phyloP scores from a whole-genome alignment of 1,284 basidiomycete species.

The Stereum hirsutum region DNA sequence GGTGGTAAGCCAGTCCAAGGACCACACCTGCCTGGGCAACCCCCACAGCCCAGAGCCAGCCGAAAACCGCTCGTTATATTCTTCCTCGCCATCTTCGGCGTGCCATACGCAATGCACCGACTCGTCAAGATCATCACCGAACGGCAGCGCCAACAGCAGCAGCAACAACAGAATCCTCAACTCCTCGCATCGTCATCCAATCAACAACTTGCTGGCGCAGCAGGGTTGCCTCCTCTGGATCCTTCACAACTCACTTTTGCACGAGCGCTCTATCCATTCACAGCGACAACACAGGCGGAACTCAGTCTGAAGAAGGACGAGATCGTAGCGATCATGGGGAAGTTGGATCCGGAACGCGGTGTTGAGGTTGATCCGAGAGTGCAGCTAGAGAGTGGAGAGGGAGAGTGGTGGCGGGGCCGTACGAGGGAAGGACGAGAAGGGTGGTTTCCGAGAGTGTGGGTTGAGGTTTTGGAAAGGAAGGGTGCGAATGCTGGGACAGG shows the following conservation, averaged over 20 bases:
- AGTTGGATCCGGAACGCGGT: constrained; percentile 64
- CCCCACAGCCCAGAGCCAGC: constrained; percentile 48
- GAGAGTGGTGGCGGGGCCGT: constrained; percentile 97
- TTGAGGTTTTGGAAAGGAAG: constrained; percentile 59
- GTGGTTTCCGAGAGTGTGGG: constrained; percentile 95
- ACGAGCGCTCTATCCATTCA: constrained; percentile 78
- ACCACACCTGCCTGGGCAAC: constrained; percentile 18
- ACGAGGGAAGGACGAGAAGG: constrained; percentile 91
- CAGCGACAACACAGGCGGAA: constrained; percentile 68
- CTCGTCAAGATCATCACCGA: constrained; percentile 77
- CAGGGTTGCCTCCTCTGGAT: constrained; percentile 53
- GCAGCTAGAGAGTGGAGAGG: constrained; percentile 61
- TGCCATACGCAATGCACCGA: constrained; percentile 92
- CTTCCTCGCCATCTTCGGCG: constrained; percentile 89
- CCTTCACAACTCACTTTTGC: constrained; percentile 81
- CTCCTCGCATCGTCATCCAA: too few relatives aligned
- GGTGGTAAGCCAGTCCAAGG: constrained; percentile 55
- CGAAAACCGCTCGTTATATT: constrained; percentile 93
- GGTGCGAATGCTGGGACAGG: not conserved
- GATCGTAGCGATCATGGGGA: constrained; percentile 90
- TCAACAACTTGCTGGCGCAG: constrained; percentile 21
- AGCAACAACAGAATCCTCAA: constrained; percentile 24
- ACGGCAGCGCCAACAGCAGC: constrained; percentile 38
- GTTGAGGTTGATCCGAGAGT: constrained; percentile 64
- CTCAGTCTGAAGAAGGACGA: constrained; percentile 83